Conservation (phyloP, 495 filamentous ascomycete species). For the Daldinia childiae region DNA sequence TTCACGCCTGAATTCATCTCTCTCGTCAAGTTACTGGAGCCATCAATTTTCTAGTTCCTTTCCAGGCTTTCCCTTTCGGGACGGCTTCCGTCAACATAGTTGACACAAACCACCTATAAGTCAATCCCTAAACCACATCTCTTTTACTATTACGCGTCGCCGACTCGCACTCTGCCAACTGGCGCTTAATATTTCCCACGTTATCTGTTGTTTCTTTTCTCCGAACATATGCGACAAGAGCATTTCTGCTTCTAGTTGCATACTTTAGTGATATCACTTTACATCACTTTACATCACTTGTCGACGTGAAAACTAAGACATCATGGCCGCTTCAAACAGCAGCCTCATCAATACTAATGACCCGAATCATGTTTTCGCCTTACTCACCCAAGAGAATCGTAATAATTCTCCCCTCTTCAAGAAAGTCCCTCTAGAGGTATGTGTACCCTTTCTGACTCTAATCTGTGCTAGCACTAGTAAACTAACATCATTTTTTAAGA, state of each 20-base stretch:
- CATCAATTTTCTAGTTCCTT: background rate
- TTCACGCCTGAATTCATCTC: background rate
- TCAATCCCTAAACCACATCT: background rate
- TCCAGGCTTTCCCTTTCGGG: background rate
- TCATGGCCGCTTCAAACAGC: background rate
- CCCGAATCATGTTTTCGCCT: background rate
- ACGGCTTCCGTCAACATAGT: no score
- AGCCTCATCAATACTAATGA: background rate
- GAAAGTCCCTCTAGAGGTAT: background rate
- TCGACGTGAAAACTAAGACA: background rate
- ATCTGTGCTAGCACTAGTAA: background rate
- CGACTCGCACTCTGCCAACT: background rate
- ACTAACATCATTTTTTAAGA: background rate
- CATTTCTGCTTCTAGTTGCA: background rate
- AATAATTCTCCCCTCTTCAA: background rate
- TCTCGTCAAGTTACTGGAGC: background rate
- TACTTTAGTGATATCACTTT: background rate
- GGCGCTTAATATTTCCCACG: background rate
- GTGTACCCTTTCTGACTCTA: background rate
- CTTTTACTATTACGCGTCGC: background rate
- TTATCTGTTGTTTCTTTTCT: background rate
- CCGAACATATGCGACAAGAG: background rate
- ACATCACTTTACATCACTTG: background rate
- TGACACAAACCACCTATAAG: background rate
- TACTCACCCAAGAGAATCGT: background rate